These are phyloP conservation scores for Russula vinacea DNA, from an alignment of 768 basidiomycete species.

Conservation along the genomic window DNA sequence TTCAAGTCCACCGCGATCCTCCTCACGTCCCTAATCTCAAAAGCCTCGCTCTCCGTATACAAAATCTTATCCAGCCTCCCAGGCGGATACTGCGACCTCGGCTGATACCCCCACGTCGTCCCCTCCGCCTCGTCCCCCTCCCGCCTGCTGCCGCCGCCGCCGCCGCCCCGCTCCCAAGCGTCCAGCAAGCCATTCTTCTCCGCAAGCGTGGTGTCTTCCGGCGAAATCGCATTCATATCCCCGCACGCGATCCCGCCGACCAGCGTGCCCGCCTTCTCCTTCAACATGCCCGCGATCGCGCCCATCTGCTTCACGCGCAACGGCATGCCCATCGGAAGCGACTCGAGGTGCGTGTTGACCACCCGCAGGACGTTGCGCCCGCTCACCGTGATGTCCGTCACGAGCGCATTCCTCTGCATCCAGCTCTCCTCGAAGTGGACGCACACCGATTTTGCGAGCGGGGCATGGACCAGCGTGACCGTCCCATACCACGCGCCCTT, in stretches of 20 bases:
- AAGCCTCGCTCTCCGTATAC: slow-evolving; percentile 48
- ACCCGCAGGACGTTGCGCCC: slow-evolving; percentile 49
- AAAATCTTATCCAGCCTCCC: slow-evolving; percentile 65
- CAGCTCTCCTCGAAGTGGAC: slow-evolving; percentile 51
- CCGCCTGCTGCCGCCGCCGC: too few relatives aligned
- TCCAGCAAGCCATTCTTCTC: slow-evolving; percentile 51
- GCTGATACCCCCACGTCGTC: slow-evolving; percentile 71
- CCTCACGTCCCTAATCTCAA: slow-evolving; percentile 52
- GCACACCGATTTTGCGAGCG: slow-evolving; percentile 47
- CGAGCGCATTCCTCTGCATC: slow-evolving; percentile 55
- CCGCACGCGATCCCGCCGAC: slow-evolving; percentile 66
- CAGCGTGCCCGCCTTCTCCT: slow-evolving; percentile 42
- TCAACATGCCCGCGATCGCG: slow-evolving; percentile 50
- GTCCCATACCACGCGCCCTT: slow-evolving; percentile 53
- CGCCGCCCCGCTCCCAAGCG: slow-evolving; percentile 53
- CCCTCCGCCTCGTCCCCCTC: slow-evolving; percentile 47
- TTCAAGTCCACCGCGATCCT: slow-evolving; percentile 56
- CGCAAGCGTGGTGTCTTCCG: slow-evolving; percentile 45
- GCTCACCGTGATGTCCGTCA: slow-evolving; percentile 49
- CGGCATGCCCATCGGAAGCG: slow-evolving; percentile 44
- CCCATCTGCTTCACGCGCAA: slow-evolving; percentile 49
- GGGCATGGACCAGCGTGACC: slow-evolving; percentile 61
- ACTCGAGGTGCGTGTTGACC: slow-evolving; percentile 75
- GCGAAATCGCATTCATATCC: slow-evolving; percentile 67
- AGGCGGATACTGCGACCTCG: slow-evolving; percentile 45